These are phyloP conservation scores for Acidiella bohemica DNA, from an alignment of 495 filamentous ascomycete species.

Conservation along the genomic window DNA sequence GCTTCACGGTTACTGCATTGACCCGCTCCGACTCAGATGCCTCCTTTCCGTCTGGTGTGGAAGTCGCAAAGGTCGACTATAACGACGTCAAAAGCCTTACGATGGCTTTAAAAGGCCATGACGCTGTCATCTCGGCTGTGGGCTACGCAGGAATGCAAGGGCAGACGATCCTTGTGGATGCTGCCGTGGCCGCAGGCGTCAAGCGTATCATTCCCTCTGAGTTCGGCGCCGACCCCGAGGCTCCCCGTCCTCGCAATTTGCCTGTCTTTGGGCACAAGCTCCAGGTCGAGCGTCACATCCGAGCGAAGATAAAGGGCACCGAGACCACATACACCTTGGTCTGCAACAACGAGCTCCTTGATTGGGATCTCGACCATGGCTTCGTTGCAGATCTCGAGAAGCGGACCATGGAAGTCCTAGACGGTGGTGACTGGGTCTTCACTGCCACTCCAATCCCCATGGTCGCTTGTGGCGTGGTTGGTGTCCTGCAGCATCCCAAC, in stretches of 20 bases:
- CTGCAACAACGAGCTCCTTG: background rate
- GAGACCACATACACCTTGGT: slow-evolving; percentile 2
- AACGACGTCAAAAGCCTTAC: slow-evolving; percentile 41
- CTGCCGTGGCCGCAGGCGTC: slow-evolving; percentile 28
- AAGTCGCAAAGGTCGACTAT: slow-evolving; percentile 36
- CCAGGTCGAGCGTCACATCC: background rate
- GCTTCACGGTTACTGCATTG: slow-evolving; percentile 47
- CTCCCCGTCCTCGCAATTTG: background rate
- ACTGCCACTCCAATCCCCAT: slow-evolving; percentile 3
- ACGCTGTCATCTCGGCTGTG: slow-evolving; percentile 35
- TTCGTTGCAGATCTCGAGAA: slow-evolving; percentile 4
- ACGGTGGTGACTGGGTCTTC: slow-evolving; percentile 5
- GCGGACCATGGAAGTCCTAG: slow-evolving; percentile 2
- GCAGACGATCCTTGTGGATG: slow-evolving; percentile 24
- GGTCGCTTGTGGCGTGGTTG: slow-evolving; percentile 11
- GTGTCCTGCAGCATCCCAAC: slow-evolving; percentile 8
- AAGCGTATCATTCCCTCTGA: slow-evolving; percentile 30
- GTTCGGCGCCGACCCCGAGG: slow-evolving; percentile 24
- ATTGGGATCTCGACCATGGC: background rate
- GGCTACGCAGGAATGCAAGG: slow-evolving; percentile 34
- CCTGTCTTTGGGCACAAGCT: background rate
- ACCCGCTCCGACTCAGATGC: slow-evolving; percentile 35
- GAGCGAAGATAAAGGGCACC: background rate
- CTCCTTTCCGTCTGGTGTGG: slow-evolving; percentile 27
- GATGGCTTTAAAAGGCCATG: slow-evolving; percentile 34